phyloP scores from a whole-genome alignment of 176 grass and related monocot species.

The Eragrostis curvula region DNA sequence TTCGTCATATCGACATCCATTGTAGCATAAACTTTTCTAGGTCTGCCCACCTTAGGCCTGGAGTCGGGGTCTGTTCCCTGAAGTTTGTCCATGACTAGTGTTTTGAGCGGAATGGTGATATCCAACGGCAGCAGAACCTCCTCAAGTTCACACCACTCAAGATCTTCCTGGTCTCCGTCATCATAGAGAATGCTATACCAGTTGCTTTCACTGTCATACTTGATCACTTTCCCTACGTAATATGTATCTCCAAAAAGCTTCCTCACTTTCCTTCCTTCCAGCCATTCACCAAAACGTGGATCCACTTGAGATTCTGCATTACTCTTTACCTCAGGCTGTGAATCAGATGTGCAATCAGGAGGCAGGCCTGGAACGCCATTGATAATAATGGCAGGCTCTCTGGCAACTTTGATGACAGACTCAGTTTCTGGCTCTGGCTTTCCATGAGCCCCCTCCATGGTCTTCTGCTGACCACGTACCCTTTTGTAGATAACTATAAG shows the following conservation, averaged over 20 bases:
- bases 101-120: conserved; percentile 85
- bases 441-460: conserved; percentile 51
- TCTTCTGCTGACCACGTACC: conserved; percentile 21
- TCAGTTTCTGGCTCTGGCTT: conserved; percentile 43
- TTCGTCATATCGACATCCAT: conserved; percentile 23
- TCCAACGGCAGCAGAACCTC: conserved; percentile 71
- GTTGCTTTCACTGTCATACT: conserved; percentile 79
- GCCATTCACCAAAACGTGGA: conserved; percentile 79
- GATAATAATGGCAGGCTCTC: conserved; percentile 87
- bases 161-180: conserved; percentile 93
- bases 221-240: conserved; percentile 70
- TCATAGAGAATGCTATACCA: conserved; percentile 89
- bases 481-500: conserved; percentile 13
- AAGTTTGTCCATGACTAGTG: conserved; percentile 66
- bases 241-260: conserved; percentile 73
- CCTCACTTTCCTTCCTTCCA: conserved; percentile 78
- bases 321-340: conserved; percentile 31
- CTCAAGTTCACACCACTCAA: conserved; percentile 92
- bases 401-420: conserved; percentile 59
- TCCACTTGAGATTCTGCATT: conserved; percentile 50
- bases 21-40: conserved; percentile 50
- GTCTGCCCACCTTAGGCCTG: conserved; percentile 39
- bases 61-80: conserved; percentile 37
- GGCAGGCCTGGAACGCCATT: conserved; percentile 66
- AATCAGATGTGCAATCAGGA: conserved; percentile 34